phyloP scores from a whole-genome alignment of 2,329 filamentous ascomycete species.

The Pseudonectria foliicola region DNA sequence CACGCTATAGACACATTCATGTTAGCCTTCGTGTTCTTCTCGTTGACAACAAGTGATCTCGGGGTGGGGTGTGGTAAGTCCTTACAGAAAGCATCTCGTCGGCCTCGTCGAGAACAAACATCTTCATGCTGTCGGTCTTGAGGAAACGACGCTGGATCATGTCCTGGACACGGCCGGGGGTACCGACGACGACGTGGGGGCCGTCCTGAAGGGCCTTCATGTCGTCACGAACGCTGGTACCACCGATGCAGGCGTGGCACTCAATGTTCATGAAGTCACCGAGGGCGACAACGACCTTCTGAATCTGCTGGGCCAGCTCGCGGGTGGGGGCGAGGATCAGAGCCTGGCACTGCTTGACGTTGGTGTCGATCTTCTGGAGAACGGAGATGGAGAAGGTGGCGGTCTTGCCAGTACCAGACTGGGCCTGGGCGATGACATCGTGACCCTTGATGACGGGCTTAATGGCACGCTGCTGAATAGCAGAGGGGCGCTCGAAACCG shows the following conservation, averaged over 20 bases:
- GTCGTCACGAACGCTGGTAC: conserved; percentile 95
- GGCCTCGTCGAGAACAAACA: conserved; percentile 98
- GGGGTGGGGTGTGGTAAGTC: conserved; percentile 11
- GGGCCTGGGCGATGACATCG: conserved; percentile 99
- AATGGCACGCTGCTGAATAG: conserved; percentile 99
- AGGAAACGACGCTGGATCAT: conserved; percentile 99
- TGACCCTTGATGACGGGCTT: conserved; percentile 99
- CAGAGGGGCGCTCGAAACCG: conserved; percentile 99
- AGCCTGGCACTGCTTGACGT: conserved; percentile 94
- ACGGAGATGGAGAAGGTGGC: conserved; percentile 99
- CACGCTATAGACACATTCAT: conserved; percentile 50
- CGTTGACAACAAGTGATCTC: not conserved
- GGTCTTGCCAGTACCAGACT: conserved; percentile 99
- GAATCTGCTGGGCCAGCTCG: conserved; percentile 98
- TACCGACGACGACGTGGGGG: conserved; percentile 95
- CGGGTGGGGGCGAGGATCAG: conserved; percentile 96
- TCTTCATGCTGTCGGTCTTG: conserved; percentile 98
- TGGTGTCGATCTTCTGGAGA: conserved; percentile 96
- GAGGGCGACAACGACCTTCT: conserved; percentile 97
- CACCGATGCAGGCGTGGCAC: conserved; percentile 98
- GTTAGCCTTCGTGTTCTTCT: conserved; percentile 27
- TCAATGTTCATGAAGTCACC: conserved; percentile 99
- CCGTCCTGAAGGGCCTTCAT: conserved; percentile 97
- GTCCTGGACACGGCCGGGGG: conserved; percentile 96
- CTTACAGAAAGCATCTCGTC: conserved; percentile 95